Conservation (phyloP, 2,329 filamentous ascomycete genomes). For the Aspergillus intermedius region DNA sequence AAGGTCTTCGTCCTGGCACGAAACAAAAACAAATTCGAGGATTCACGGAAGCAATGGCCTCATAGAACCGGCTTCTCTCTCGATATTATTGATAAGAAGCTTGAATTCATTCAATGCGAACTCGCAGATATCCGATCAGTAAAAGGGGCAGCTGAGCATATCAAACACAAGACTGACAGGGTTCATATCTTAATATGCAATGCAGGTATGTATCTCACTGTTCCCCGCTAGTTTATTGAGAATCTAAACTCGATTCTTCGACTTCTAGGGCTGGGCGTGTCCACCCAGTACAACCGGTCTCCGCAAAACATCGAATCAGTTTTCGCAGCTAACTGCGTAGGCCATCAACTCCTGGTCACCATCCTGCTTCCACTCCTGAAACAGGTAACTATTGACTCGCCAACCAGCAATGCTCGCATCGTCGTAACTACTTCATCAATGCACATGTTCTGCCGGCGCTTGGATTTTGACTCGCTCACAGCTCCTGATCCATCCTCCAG, state of each 20-base stretch:
- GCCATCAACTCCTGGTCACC: constrained; percentile 46
- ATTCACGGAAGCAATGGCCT: constrained; percentile 19
- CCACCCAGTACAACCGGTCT: constrained; percentile 17
- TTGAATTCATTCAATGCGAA: constrained; percentile 25
- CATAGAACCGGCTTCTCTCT: constrained; percentile 11
- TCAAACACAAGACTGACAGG: constrained; percentile 16
- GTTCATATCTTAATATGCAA: constrained; percentile 29
- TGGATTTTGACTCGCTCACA: constrained; percentile 19
- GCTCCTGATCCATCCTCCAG: constrained; percentile 16
- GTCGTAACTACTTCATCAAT: constrained; percentile 36
- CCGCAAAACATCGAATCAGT: constrained; percentile 41
- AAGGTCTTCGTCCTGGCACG: constrained; percentile 25
- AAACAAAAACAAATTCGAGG: constrained; percentile 15
- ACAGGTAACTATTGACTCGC: constrained; percentile 8
- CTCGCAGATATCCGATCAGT: constrained; percentile 21
- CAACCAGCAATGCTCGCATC: constrained; percentile 36
- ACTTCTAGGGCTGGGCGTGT: constrained; percentile 13
- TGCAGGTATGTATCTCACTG: constrained; percentile 16
- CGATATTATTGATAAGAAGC: constrained; percentile 12
- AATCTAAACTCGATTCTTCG: neutral
- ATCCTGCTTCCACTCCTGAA: constrained; percentile 36
- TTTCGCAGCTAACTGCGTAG: constrained; percentile 47
- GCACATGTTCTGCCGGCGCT: constrained; percentile 19
- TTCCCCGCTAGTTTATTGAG: neutral
- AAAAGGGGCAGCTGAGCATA: constrained; percentile 13